Evolutionary conservation across 1,284 basidiomycete species (phyloP), one percentile per base, ranked within the genome.

Genomic region (Puccinia sorghi): DNA sequence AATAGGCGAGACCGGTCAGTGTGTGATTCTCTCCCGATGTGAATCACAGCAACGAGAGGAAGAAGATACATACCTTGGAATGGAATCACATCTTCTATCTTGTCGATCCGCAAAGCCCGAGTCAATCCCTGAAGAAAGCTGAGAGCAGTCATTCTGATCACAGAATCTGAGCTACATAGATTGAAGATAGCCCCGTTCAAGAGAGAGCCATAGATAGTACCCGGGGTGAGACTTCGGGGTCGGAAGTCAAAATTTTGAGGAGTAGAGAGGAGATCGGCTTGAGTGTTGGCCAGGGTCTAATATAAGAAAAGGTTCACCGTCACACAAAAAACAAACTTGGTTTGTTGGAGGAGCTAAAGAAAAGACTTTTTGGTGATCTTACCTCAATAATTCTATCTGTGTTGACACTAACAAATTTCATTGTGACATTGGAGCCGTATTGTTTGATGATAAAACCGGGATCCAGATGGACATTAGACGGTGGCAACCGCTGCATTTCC

Each of bases 401-500:
- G 32, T 78, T 78, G 17, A 78, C 75, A 57, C 75, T 78, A 27
- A 78, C 75, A 32, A 78, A 78, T 32, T 71, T 78, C 67, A 78
- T 17, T 0, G 67, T 50, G 20, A 54, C 75, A 15, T 46, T 46
- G 32, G 52, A 78, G 25, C 75, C 75, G 54, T 78, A 71, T 52
- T 78, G 75, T 39, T 71, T 78, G 50, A 78, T 70, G 41, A 71
- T 63, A 50, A 78, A 78, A 3, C 75, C 75, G 39, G 75, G 67
- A 50, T 78, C 75, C 6, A 67, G 57, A 52, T 78, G 75, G 2
- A 78, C 67, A 37, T 71, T 78, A 12, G 75, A 78, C 17, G 75
- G 67, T 4, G 75, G 84, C 91, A 91, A 83, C 94, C 93, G 67
- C 94, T 85, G 81, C 95, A 88, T 78, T 43, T 78, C 75, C 43